Base-by-base conservation (phyloP, 345 rosid genomes). In the Salix suchowensis region DNA sequence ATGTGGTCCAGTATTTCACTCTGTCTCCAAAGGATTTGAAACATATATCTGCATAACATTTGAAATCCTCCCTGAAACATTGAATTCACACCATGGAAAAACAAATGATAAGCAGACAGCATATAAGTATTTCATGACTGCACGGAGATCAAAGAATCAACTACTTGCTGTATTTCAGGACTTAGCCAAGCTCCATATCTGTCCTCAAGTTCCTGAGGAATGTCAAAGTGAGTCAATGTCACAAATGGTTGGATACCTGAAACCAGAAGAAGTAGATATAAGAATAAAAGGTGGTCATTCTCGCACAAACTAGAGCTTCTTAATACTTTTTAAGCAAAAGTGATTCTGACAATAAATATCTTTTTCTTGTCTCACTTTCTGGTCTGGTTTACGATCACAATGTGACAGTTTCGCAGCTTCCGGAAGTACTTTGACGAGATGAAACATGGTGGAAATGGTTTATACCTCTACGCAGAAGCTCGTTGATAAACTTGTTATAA, bases 231-330 rank as follows among this genome's bases (percentile, higher is more conserved):
- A 52, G 87, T 86, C 75, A 92, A 80, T 6, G 94, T 85, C 81
- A 92, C 93, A 81, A 94, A 94, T 23, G 98, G 97, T 54, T 74
- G 82, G 71, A 94, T 90, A 71, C 96, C 98, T 94, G 89, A n/a
- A 82, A 71, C 74, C 62, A 69, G 37, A 70, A 69, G 21, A 32
- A 58, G 10, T 23, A 19, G 16, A 61, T 67, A 67, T 18, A 7
- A 54, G 62, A 32, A 6, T 34, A 46, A 14, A 50, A 74, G 73
- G 62, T 58, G n/a, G 21, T 11, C 2, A 3, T 40, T 40, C 44
- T 40, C 44, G 44, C 44, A 40, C 44, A 40, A 40, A 40, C 44
- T 12, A 10, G 44, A 10, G 44, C 44, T 10, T 40, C 44, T 40
- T 40, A 40, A 40, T 40, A 40, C 44, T 40, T 40, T 9, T 40